These are phyloP conservation scores for Phaseolus coccineus DNA, from an alignment of 331 rosid genomes.

Conservation along the genomic window DNA sequence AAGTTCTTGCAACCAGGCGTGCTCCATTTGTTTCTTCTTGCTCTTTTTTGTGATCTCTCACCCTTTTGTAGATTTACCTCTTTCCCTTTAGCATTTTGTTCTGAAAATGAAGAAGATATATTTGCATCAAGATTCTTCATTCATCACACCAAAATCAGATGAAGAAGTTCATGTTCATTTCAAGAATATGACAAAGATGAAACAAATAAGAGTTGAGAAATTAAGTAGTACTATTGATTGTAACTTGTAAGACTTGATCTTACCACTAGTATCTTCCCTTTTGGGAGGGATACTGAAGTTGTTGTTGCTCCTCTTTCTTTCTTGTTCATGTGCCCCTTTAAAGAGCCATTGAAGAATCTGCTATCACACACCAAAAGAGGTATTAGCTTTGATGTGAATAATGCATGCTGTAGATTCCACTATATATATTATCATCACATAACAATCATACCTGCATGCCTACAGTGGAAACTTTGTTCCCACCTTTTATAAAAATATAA, in stretches of 20 bases:
- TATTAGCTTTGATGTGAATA: conserved; percentile 51
- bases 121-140: conserved; percentile 7
- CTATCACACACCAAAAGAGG: conserved; percentile 48
- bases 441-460: conserved; percentile 65
- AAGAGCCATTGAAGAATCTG: conserved; percentile 74
- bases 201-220: not conserved
- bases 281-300: conserved; percentile 46
- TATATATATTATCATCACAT: conserved; percentile 44
- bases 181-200: not conserved
- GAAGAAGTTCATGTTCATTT: not conserved
- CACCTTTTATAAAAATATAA: conserved; percentile 48
- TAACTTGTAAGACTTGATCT: conserved; percentile 13
- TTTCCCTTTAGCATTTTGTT: conserved; percentile 49
- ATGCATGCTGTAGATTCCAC: conserved; percentile 49
- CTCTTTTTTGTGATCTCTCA: conserved; percentile 47
- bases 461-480: conserved; percentile 43
- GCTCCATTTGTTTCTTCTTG: conserved; percentile 45
- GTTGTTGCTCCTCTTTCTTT: conserved; percentile 40
- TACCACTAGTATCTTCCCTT: conserved; percentile 55
- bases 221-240: no score
- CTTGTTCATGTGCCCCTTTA: conserved; percentile 53
- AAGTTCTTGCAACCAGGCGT: conserved; percentile 54
- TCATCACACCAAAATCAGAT: not conserved
- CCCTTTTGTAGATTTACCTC: conserved; percentile 44
- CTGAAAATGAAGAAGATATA: conserved; percentile 48